These are phyloP conservation scores for Malassezia yamatoensis DNA, from an alignment of 1,284 basidiomycete genomes.

Conservation along the genomic window DNA sequence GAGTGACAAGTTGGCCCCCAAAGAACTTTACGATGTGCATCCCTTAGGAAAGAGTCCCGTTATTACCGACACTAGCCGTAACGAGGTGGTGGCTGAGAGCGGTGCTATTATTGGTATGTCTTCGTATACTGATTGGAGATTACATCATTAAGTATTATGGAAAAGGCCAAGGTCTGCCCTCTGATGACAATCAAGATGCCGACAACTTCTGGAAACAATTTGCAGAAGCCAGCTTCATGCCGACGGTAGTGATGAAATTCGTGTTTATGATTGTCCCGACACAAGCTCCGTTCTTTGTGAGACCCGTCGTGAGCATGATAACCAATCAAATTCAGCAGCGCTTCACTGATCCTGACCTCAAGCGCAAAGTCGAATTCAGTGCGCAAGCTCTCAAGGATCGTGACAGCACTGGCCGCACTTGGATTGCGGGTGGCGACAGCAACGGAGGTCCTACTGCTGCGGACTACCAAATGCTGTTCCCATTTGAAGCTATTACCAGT, in stretches of 20 bases:
- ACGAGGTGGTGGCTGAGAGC: conserved; percentile 38
- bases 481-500: conserved; percentile 32
- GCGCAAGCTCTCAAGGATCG: conserved; percentile 26
- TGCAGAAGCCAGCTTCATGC: conserved; percentile 43
- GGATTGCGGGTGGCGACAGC: conserved; percentile 44
- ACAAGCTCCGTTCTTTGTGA: conserved; percentile 41
- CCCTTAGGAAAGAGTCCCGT: conserved; percentile 43
- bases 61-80: conserved; percentile 34
- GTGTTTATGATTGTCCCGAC: conserved; percentile 32
- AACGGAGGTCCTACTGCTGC: conserved; percentile 42
- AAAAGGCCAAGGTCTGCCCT: conserved; percentile 26
- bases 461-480: conserved; percentile 46
- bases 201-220: conserved; percentile 41
- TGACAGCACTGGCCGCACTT: conserved; percentile 19
- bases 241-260: conserved; percentile 35
- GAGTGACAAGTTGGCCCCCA: conserved; percentile 28
- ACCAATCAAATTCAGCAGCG: conserved; percentile 21
- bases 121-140: conserved; percentile 11
- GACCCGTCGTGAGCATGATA: conserved; percentile 34
- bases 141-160: conserved; percentile 44
- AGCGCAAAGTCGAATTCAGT: conserved; percentile 26
- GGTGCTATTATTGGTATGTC: conserved; percentile 37
- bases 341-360: conserved; percentile 35
- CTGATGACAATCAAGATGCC: conserved; percentile 26
- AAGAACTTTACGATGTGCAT: conserved; percentile 32